Evolutionary conservation across 257 asterid genomes (phyloP).

Genomic region (Voacanga thouarsii): DNA sequence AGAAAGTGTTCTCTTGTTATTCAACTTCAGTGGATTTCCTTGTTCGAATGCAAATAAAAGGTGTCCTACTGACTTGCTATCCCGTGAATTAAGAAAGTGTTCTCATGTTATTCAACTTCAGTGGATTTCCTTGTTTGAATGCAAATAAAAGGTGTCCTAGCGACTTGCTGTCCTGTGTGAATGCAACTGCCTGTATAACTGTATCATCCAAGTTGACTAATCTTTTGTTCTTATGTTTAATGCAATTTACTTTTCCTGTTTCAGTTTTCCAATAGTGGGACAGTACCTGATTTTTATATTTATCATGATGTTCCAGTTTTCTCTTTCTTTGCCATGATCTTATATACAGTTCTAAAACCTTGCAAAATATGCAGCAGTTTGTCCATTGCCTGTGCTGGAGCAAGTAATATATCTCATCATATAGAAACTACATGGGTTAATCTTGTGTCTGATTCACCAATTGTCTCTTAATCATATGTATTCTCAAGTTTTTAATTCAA

Average conservation of each 20-base stretch:
- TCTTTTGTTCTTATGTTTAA: not conserved
- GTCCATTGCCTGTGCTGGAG: not conserved
- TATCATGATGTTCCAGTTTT: not conserved
- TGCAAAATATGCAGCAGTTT: not conserved
- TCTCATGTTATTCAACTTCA: not conserved
- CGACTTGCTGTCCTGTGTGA: not conserved
- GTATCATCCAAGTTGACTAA: not conserved
- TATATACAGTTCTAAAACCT: not conserved
- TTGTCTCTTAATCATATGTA: not conserved
- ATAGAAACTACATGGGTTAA: not conserved
- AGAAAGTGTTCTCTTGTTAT: not conserved
- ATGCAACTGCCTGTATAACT: not conserved
- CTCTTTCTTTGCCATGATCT: not conserved
- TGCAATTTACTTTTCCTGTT: not conserved
- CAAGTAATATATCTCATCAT: no score
- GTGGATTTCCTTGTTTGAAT: not conserved
- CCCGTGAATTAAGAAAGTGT: not conserved
- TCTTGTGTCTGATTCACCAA: not conserved
- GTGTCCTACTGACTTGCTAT: not conserved
- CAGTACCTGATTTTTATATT: not conserved
- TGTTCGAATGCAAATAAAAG: not conserved
- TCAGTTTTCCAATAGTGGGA: not conserved
- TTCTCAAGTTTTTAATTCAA: not conserved
- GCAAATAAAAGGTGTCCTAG: not conserved
- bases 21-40: slow-evolving; percentile 3